Evolutionary conservation across 257 asterid genomes (phyloP), one percentile per base, ranked within the genome.

Genomic region (Cordia subcordata): DNA sequence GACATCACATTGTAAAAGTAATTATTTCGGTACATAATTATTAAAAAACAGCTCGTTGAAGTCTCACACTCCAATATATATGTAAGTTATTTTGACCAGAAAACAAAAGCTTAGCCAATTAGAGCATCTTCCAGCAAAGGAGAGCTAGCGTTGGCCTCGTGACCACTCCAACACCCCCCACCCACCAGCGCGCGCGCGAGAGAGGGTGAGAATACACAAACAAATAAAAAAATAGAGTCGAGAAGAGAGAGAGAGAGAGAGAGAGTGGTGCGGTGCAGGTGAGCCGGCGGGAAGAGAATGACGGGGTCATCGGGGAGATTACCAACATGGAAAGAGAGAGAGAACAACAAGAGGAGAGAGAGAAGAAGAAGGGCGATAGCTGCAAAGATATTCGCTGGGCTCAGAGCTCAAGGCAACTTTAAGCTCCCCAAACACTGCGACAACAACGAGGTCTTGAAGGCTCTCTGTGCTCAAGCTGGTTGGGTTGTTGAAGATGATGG

Each of bases 401-500:
- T 88, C 21, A 72, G 96, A 18, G 81, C 88, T 60, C 93, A 83
- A 75, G 96, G 94, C 0, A 82, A 81, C 59, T 88, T 67, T 66
- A 76, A 72, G 72, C 91, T 87, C 14, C 96, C 92, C 0, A 87
- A 87, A 45, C 96, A 84, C 78, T 81, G 91, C 39, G 96, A 88
- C 18, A 88, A 88, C 32, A 88, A 88, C 54, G 94, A 88, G 63
- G 93, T 88, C 27, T 69, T 88, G 67, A 88, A 88, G 60, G 96
- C 96, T 22, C 94, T 88, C 33, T 88, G 94, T 65, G 45, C 57
- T 23, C 85, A 88, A 66, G 94, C 93, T 61, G 94, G 96, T 18
- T 88, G 96, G 96, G 54, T 82, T 63, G 96, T 88, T 35, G 94
- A 85, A 66, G 84, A 78, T 38, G 96, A 88, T 58, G 96, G 96